phyloP scores from a whole-genome alignment of 805 yeast genomes.

The Yamadazyma insecticola region DNA sequence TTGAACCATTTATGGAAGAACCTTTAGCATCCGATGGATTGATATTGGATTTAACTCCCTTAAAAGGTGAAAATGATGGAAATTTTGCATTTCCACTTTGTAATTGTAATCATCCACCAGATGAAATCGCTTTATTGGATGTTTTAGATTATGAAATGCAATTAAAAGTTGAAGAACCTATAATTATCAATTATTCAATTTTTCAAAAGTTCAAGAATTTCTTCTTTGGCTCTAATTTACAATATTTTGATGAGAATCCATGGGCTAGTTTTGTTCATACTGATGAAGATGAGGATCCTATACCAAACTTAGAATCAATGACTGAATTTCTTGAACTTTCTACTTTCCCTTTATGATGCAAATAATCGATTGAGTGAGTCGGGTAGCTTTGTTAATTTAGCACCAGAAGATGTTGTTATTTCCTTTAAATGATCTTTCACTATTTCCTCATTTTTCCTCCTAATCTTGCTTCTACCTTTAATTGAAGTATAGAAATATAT shows the following conservation, averaged over 20 bases:
- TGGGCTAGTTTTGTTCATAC: constrained; percentile 13
- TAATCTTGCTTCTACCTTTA: constrained; percentile 9
- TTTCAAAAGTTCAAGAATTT: too few species aligned
- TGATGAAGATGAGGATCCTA: neutral
- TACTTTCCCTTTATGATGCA: too few species aligned
- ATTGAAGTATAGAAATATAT: constrained; percentile 20
- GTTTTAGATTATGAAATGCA: constrained; percentile 15
- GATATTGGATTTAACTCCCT: constrained; percentile 3
- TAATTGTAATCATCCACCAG: constrained; percentile 3
- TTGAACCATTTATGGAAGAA: constrained; percentile 10
- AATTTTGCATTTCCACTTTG: too few species aligned
- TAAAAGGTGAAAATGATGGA: constrained; percentile 1
- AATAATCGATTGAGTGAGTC: constrained; percentile 4
- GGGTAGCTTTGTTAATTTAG: constrained; percentile 8
- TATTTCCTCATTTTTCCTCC: constrained; percentile 17
- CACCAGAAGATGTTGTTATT: constrained; percentile 3
- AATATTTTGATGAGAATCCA: constrained; percentile 12
- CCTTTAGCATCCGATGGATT: constrained; percentile 7
- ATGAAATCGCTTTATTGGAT: constrained; percentile 13
- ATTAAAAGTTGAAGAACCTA: too few species aligned
- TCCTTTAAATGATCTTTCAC: constrained; percentile 15
- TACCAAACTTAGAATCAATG: neutral
- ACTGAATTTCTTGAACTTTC: too few species aligned
- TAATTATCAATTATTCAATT: too few species aligned
- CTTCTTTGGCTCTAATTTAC: too few species aligned